Conservation (phyloP, 2,329 filamentous ascomycete species). For the Thielaviopsis cerberus region DNA sequence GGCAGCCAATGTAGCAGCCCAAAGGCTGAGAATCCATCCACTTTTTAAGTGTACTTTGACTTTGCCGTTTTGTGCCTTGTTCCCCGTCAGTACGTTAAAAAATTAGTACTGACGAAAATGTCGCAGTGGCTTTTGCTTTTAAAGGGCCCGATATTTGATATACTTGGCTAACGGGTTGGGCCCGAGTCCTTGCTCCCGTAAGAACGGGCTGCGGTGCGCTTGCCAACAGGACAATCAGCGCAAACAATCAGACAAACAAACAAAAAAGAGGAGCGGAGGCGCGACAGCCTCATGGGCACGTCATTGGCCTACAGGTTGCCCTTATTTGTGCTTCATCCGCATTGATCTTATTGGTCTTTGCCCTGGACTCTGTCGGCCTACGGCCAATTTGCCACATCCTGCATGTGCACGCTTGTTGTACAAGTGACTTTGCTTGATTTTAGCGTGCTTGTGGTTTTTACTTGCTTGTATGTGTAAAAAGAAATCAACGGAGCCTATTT, state of each 20-base stretch:
- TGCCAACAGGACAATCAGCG: not conserved
- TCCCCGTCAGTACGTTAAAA: too few relatives aligned
- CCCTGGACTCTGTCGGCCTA: not conserved
- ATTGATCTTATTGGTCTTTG: not conserved
- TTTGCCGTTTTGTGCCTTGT: too few relatives aligned
- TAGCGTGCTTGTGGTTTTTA: too few relatives aligned
- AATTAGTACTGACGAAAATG: too few relatives aligned
- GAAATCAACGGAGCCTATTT: too few relatives aligned
- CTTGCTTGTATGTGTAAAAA: too few relatives aligned
- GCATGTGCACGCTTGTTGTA: too few relatives aligned
- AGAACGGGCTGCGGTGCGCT: not conserved
- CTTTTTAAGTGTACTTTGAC: not conserved
- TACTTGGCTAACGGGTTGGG: too few relatives aligned
- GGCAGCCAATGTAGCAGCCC: conserved; percentile 1
- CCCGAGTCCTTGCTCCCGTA: too few relatives aligned
- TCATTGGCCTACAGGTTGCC: not conserved
- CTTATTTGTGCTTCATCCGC: not conserved
- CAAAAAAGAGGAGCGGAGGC: not conserved
- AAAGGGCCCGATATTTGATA: too few relatives aligned
- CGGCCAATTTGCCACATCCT: not conserved
- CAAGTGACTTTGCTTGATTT: too few relatives aligned
- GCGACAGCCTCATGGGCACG: not conserved
- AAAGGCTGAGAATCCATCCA: not conserved
- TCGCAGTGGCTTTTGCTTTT: too few relatives aligned
- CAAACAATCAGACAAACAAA: not conserved